phyloP scores from a whole-genome alignment of 371 early-diverging fungal genomes.

The Mortierella sp. region DNA sequence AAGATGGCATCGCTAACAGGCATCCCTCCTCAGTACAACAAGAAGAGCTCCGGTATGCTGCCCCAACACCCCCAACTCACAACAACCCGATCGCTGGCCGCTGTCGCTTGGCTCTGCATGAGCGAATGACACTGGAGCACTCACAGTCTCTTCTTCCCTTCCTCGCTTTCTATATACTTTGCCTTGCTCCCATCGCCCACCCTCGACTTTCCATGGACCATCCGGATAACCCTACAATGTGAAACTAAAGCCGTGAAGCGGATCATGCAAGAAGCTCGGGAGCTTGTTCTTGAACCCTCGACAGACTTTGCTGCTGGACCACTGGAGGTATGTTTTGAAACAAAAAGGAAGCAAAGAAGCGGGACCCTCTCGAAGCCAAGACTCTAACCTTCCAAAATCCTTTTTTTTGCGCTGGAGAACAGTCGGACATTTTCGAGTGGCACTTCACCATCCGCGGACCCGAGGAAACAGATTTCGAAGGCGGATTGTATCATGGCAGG shows the following conservation, averaged over 20 bases:
- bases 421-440: slow-evolving; percentile 90
- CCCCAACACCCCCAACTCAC: no score
- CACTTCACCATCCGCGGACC: slow-evolving; percentile 96
- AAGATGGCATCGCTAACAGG: slow-evolving; percentile 39
- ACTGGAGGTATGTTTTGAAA: slow-evolving; percentile 60
- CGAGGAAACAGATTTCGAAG: slow-evolving; percentile 84
- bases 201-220: no score
- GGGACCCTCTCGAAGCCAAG: no score
- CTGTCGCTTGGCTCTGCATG: no score
- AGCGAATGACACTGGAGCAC: no score
- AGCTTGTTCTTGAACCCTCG: slow-evolving; percentile 63
- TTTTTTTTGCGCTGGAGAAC: slow-evolving; percentile 7
- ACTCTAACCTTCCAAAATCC: no score
- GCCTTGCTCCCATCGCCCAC: background rate
- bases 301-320: slow-evolving; percentile 72
- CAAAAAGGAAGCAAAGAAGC: no score
- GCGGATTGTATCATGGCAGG: slow-evolving; percentile 87
- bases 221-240: background rate
- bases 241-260: slow-evolving; percentile 67
- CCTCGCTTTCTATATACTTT: no score
- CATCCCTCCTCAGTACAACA: slow-evolving; percentile 52
- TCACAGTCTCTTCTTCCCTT: no score
- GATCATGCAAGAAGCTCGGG: slow-evolving; percentile 75
- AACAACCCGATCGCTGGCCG: no score
- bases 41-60: slow-evolving; percentile 52